Evolutionary conservation across 805 yeast genomes (phyloP).

Genomic region (Yarrowia alimentaria): DNA sequence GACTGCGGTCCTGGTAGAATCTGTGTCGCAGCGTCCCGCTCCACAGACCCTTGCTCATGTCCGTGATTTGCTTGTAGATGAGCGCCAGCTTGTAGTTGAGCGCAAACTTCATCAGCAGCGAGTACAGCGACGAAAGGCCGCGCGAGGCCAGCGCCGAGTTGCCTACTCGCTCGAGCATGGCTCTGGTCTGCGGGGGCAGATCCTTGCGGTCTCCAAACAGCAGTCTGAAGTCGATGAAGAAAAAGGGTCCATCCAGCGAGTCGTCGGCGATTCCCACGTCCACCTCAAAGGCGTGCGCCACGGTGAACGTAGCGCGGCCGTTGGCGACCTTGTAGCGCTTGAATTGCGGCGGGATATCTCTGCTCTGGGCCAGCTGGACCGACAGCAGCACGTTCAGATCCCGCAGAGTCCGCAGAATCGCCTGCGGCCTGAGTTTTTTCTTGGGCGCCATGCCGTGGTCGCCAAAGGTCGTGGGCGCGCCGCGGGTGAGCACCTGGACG

Average conservation of each 20-base stretch:
- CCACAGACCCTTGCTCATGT: constrained; percentile 55
- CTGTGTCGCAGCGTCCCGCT: constrained; percentile 57
- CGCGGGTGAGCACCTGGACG: constrained; percentile 74
- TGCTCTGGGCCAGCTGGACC: constrained; percentile 66
- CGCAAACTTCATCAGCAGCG: constrained; percentile 57
- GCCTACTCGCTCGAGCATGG: constrained; percentile 53
- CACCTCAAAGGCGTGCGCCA: constrained; percentile 65
- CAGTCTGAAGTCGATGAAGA: constrained; percentile 73
- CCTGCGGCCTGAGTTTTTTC: constrained; percentile 51
- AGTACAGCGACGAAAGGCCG: constrained; percentile 55
- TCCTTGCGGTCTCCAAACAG: constrained; percentile 44
- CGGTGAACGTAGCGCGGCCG: constrained; percentile 70
- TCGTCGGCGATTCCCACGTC: constrained; percentile 75
- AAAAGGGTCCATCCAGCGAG: constrained; percentile 61
- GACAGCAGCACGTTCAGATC: constrained; percentile 72
- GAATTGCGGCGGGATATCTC: constrained; percentile 60
- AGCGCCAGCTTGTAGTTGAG: constrained; percentile 63
- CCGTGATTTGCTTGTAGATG: constrained; percentile 56
- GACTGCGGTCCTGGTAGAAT: constrained; percentile 53
- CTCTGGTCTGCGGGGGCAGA: constrained; percentile 38
- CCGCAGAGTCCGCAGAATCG: constrained; percentile 58
- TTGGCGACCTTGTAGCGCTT: constrained; percentile 62
- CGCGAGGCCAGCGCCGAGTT: constrained; percentile 50
- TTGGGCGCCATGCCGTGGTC: constrained; percentile 48
- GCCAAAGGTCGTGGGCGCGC: constrained; percentile 66